phyloP scores from a whole-genome alignment of 148 eudicot species.

The Rhododendron molle region DNA sequence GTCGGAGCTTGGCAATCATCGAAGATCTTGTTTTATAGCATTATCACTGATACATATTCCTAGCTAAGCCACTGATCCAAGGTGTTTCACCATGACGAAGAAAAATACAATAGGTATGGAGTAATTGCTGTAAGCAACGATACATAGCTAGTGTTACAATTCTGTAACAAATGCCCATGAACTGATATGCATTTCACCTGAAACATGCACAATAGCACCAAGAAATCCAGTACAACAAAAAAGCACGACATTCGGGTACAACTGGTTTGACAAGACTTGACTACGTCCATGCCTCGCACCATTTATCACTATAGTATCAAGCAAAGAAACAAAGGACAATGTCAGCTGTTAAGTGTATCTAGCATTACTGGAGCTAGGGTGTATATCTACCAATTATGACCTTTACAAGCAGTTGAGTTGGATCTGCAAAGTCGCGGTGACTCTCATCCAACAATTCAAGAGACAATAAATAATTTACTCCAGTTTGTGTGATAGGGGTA shows the following conservation, averaged over 20 bases:
- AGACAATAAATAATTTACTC: not conserved
- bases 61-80: no score
- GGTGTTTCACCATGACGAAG: not conserved
- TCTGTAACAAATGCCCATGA: not conserved
- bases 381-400: not conserved
- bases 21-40: no score
- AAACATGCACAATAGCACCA: constrained; percentile 5
- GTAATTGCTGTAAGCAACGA: not conserved
- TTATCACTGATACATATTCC: no score
- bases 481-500: not conserved
- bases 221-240: not conserved
- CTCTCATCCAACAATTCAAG: not conserved
- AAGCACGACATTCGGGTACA: not conserved
- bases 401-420: not conserved
- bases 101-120: not conserved
- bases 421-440: not conserved
- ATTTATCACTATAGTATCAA: not conserved
- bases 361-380: not conserved
- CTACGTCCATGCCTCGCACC: not conserved
- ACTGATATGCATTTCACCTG: not conserved
- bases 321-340: not conserved
- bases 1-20: no score
- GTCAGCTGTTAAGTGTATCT: not conserved
- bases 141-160: not conserved
- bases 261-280: not conserved